Evolutionary conservation across 2,329 filamentous ascomycete genomes (phyloP).

Genomic region (Polytolypa hystricis): DNA sequence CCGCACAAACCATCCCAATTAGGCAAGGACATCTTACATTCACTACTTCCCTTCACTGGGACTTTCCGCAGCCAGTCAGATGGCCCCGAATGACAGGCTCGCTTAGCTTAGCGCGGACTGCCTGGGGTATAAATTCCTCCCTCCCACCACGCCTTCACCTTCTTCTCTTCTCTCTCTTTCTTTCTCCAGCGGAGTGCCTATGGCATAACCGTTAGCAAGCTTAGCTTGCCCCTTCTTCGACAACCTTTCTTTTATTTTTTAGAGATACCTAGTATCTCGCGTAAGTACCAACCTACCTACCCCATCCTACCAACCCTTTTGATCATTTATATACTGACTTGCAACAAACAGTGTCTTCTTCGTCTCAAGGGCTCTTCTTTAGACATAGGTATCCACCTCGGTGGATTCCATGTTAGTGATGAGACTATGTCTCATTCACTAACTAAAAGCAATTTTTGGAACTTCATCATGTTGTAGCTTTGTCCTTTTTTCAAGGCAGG

Average conservation of each 20-base stretch:
- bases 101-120: slow-evolving; percentile 8
- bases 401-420: slow-evolving; percentile 6
- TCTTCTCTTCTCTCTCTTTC: slow-evolving; percentile 6
- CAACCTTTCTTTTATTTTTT: neutral
- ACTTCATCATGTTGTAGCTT: slow-evolving; percentile 1
- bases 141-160: slow-evolving; percentile 1
- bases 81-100: neutral
- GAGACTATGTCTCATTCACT: too few relatives aligned
- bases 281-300: neutral
- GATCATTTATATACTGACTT: neutral
- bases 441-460: slow-evolving; percentile 5
- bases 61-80: neutral
- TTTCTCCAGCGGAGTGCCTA: neutral
- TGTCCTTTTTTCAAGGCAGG: neutral
- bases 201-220: slow-evolving; percentile 1
- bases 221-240: neutral
- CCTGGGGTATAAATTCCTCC: slow-evolving; percentile 8
- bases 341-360: neutral
- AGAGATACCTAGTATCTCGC: neutral
- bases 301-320: neutral
- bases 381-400: slow-evolving; percentile 2
- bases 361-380: slow-evolving; percentile 1
- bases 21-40: too few relatives aligned
- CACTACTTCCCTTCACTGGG: neutral
- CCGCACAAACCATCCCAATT: too few relatives aligned